Base-by-base conservation (phyloP, 2,329 filamentous ascomycete species). In the Leptographium procerum region DNA sequence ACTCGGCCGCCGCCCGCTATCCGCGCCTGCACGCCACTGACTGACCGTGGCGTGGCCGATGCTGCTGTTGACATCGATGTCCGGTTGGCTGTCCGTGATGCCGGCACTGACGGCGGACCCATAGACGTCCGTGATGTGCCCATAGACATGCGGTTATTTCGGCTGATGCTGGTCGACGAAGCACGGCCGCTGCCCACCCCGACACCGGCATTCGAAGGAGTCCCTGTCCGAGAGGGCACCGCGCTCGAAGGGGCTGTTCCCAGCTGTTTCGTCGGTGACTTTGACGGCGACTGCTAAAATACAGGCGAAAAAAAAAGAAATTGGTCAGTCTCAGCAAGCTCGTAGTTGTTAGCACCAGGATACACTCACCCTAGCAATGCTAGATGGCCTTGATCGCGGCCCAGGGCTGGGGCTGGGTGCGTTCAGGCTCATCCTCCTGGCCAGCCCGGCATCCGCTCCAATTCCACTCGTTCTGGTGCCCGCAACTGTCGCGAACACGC, bases 231-330 rank as follows among this genome's bases (percentile, higher is more conserved):
- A 47, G 86, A 86, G 1, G 77, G 81, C 2, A 78, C 74, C 6
- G 78, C 70, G 64, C 80, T 85, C 1, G 84, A 81, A 8, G 73
- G 68, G 4, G 73, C 72, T 1, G 83, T 76, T 43, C 71, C 77
- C 52, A 88, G 70, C 65, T 88, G 86, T 68, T 94, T 94, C 3
- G 86, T 89, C 1, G 89, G 89, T 1, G 88, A 91, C 66, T 89
- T 91, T 0, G 82, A 85, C 2, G 89, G 88, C 60, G 86, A 90
- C 84, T 91, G 47, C 11, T 13, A 29, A 34, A 53, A 13, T 5
- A 47, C 26, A 29, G n/a, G n/a, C n/a, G n/a, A n/a, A n/a, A n/a
- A n/a, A 14, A 24, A 58, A 22, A 14, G 14, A 34, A 26, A 10
- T 6, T 5, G 28, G 14, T 26, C 16, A 52, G 24, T 50, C n/a